A percentile compares a stretch with the other conserved stretches of the same genome.
Evolutionary conservation across 768 basidiomycete species (phyloP).

Genomic region (Panellus pusillus): DNA sequence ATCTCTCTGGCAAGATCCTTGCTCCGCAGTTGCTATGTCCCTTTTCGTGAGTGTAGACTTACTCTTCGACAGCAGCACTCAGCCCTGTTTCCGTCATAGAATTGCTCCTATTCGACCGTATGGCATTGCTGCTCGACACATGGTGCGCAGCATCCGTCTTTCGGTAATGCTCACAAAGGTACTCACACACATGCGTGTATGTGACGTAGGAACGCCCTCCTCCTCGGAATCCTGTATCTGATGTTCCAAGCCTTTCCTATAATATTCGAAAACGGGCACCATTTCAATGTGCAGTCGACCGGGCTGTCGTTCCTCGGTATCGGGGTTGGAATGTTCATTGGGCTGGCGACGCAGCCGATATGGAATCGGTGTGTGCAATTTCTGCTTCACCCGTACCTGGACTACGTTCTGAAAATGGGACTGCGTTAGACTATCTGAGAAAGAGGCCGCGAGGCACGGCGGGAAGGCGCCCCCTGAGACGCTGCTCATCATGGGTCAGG

Average conservation of each 20-base stretch:
- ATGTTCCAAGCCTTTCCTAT: slow-evolving; percentile 61
- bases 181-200: too few relatives aligned
- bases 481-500: slow-evolving; percentile 63
- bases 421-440: slow-evolving; percentile 34
- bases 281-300: slow-evolving; percentile 50
- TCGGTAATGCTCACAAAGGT: too few relatives aligned
- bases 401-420: not conserved
- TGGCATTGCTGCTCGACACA: slow-evolving; percentile 69
- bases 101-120: slow-evolving; percentile 64
- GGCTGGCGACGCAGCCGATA: slow-evolving; percentile 51
- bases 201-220: slow-evolving; percentile 50
- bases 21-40: slow-evolving; percentile 59
- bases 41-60: slow-evolving; percentile 58
- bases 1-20: slow-evolving; percentile 48
- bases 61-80: not conserved
- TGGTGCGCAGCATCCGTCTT: slow-evolving; percentile 49
- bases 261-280: slow-evolving; percentile 49
- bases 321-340: slow-evolving; percentile 55
- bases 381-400: not conserved
- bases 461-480: slow-evolving; percentile 64
- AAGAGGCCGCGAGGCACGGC: slow-evolving; percentile 37
- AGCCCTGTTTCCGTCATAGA: slow-evolving; percentile 35
- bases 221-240: slow-evolving; percentile 63
- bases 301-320: slow-evolving; percentile 64
- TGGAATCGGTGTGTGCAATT: slow-evolving; percentile 48